A percentile compares a stretch with the other conserved stretches of the same genome.
phyloP scores from a whole-genome alignment of 2,329 filamentous ascomycete genomes.

The Beauveria scarabaeidicola region DNA sequence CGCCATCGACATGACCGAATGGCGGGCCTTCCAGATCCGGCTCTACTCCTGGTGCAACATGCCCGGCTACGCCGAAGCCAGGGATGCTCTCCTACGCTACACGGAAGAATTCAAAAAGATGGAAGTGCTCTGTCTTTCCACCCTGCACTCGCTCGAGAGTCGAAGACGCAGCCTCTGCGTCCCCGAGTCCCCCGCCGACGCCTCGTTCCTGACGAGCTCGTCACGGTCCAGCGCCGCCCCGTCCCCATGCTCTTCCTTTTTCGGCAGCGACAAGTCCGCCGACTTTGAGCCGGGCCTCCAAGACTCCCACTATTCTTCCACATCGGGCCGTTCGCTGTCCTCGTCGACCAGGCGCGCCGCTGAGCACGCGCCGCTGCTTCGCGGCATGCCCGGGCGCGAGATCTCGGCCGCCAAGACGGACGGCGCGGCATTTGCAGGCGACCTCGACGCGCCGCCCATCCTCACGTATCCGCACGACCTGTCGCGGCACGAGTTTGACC shows the following conservation, averaged over 20 bases:
- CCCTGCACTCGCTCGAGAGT: background rate
- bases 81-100: conserved; percentile 24
- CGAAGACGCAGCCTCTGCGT: background rate
- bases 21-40: conserved; percentile 21
- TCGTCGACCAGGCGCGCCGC: background rate
- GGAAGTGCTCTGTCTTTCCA: conserved; percentile 17
- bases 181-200: background rate
- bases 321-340: background rate
- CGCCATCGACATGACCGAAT: conserved; percentile 14
- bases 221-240: background rate
- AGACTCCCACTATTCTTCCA: background rate
- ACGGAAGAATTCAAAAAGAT: conserved; percentile 26
- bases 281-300: background rate
- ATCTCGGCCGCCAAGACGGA: conserved; percentile 30
- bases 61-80: conserved; percentile 21
- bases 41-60: conserved; percentile 26
- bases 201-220: background rate
- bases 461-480: conserved; percentile 26
- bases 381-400: conserved; percentile 31
- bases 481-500: conserved; percentile 25
- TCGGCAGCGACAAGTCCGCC: background rate
- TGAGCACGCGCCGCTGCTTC: conserved; percentile 32
- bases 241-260: background rate
- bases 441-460: conserved; percentile 22
- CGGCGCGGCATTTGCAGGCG: conserved; percentile 25